Evolutionary conservation across 768 basidiomycete species (phyloP).

Genomic region (Serendipita sp.): DNA sequence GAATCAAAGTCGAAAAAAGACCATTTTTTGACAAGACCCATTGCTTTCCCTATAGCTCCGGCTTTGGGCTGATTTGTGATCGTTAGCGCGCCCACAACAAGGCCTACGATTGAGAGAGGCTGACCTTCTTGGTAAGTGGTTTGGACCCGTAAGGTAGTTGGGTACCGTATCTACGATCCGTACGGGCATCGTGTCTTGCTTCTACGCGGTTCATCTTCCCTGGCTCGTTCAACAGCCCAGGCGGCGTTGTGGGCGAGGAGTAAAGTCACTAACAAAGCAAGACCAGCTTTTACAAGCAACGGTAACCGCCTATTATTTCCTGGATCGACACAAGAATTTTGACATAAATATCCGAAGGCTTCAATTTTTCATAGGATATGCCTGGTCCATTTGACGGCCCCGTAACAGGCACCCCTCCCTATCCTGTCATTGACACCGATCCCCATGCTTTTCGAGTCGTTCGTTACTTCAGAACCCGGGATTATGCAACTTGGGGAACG

Average conservation of each 20-base stretch:
- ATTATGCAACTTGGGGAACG: conserved; percentile 73
- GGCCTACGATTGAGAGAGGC: neutral
- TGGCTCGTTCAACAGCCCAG: neutral
- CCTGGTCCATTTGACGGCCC: conserved; percentile 2
- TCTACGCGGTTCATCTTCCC: neutral
- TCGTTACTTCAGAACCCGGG: conserved; percentile 71
- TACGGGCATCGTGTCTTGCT: neutral
- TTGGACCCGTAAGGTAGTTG: neutral
- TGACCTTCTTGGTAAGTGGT: neutral
- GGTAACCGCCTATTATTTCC: no score
- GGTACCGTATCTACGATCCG: neutral
- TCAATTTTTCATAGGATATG: neutral
- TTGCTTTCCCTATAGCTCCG: neutral
- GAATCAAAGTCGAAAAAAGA: neutral
- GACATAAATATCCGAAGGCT: neutral
- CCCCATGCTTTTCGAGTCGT: conserved; percentile 79
- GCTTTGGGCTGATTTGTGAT: neutral
- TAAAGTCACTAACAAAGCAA: conserved; percentile 31
- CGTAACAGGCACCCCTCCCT: conserved; percentile 28
- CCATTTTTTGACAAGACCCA: neutral
- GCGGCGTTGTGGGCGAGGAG: conserved; percentile 26
- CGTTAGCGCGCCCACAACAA: neutral
- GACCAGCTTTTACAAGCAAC: no score
- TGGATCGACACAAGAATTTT: neutral
- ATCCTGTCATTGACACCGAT: conserved; percentile 87